Evolutionary conservation across 202 grass and related monocot genomes (phyloP).

Genomic region (Cymbopogon flexuosus): DNA sequence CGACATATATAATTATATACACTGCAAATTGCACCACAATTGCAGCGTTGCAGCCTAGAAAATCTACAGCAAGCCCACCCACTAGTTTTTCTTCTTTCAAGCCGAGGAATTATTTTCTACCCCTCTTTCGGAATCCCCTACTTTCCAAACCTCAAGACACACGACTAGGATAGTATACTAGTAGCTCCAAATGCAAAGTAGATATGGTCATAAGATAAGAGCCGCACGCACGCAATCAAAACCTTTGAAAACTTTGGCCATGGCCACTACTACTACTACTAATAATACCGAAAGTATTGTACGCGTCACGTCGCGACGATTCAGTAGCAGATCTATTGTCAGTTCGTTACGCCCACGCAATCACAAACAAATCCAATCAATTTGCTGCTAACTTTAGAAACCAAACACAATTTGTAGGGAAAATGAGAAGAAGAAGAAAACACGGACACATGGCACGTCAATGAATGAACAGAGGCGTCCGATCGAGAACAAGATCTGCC

Average conservation of each 20-base stretch:
- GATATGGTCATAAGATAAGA: neutral
- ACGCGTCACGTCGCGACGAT: slow-evolving; percentile 1
- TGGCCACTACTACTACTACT: no score
- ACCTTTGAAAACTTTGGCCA: slow-evolving; percentile 8
- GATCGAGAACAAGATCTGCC: neutral
- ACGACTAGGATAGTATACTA: neutral
- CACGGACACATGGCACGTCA: neutral
- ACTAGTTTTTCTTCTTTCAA: no score
- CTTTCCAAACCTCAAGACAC: neutral
- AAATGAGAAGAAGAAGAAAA: no score
- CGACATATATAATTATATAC: no score
- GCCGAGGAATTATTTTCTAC: no score
- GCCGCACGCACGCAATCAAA: neutral
- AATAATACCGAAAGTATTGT: neutral
- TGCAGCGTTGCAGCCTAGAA: no score
- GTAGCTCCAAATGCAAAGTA: neutral
- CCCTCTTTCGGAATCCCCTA: neutral
- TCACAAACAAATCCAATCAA: neutral
- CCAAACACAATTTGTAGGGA: no score
- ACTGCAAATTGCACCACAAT: no score
- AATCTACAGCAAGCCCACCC: no score
- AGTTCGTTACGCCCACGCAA: neutral
- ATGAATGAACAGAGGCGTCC: neutral
- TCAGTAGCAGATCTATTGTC: neutral
- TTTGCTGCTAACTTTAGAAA: neutral